Base-by-base conservation (phyloP, 164 flowering plant species). In the Saururus chinensis region DNA sequence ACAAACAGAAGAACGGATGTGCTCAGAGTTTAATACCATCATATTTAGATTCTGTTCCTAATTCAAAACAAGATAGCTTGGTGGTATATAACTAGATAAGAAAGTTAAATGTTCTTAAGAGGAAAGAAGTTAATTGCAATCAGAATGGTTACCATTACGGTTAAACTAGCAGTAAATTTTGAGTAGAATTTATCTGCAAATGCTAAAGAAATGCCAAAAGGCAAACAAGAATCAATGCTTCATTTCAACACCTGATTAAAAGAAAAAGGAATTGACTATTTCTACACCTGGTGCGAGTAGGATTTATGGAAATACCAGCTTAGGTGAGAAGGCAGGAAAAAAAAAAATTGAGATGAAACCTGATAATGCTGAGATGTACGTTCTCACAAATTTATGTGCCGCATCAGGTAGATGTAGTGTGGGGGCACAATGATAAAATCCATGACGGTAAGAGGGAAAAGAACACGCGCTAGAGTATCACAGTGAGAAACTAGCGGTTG, bases 401-500 rank as follows among this genome's bases (percentile, higher is more conserved):
- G 75, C 85, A 67, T 79, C 89, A 0, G 87, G 91, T 51, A 83
- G 93, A 70, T 89, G 96, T 96, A 61, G 66, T 42, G 96, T 70
- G 96, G 81, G 56, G 62, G 77, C 45, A 75, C 68, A 63, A 79
- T 87, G 93, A 76, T 95, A 69, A 61, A 74, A 68, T 77, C 64
- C 63, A 92, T 22, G 81, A 73, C n/a, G n/a, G n/a, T n/a, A n/a
- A n/a, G 65, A 48, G 89, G 95, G 9, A 73, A 92, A 92, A 70
- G 93, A 75, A 75, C 80, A 84, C 89, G 98, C 54, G 83, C 89
- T 92, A 25, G 83, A 70, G 79, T 79, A 89, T 74, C 98, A 87
- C 62, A 87, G 98, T 64, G 98, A 89, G 68, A 87, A 78, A 65
- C 74, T 89, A 62, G 98, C 98, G 17, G 93, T 92, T 51, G 96